Evolutionary conservation across 1,139 yeast genomes (phyloP).

Genomic region (Kodamaea anthophila): DNA sequence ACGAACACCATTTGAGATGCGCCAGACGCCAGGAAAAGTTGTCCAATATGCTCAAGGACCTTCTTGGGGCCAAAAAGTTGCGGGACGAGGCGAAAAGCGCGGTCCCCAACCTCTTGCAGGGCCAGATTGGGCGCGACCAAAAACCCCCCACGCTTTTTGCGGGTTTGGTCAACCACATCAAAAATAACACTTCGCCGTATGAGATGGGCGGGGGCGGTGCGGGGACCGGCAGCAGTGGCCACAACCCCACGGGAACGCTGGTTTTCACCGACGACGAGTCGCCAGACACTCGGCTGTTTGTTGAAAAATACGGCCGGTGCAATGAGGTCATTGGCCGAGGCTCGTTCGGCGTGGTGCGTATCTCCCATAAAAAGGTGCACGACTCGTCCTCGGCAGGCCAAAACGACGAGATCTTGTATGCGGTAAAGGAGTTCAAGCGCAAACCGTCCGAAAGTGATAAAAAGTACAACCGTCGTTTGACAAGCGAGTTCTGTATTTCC

Average conservation of each 20-base stretch:
- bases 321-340: conserved; percentile 47
- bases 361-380: conserved; percentile 30
- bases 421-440: conserved; percentile 43
- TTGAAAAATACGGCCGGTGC: conserved; percentile 45
- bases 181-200: conserved; percentile 27
- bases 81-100: conserved; percentile 81
- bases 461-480: conserved; percentile 39
- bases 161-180: conserved; percentile 69
- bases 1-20: conserved; percentile 71
- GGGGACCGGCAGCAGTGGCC: conserved; percentile 1
- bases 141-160: conserved; percentile 77
- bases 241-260: background rate
- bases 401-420: conserved; percentile 35
- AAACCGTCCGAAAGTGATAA: conserved; percentile 40
- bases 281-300: conserved; percentile 35
- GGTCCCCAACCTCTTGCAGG: conserved; percentile 56
- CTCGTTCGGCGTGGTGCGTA: conserved; percentile 42
- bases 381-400: conserved; percentile 6
- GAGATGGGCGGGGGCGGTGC: conserved; percentile 10
- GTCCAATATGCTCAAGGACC: conserved; percentile 78
- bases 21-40: conserved; percentile 86
- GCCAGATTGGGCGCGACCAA: conserved; percentile 7
- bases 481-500: conserved; percentile 44
- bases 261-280: conserved; percentile 1
- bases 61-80: conserved; percentile 73